Conservation (phyloP, 768 basidiomycete genomes). For the Candolleomyces eurysporus region DNA sequence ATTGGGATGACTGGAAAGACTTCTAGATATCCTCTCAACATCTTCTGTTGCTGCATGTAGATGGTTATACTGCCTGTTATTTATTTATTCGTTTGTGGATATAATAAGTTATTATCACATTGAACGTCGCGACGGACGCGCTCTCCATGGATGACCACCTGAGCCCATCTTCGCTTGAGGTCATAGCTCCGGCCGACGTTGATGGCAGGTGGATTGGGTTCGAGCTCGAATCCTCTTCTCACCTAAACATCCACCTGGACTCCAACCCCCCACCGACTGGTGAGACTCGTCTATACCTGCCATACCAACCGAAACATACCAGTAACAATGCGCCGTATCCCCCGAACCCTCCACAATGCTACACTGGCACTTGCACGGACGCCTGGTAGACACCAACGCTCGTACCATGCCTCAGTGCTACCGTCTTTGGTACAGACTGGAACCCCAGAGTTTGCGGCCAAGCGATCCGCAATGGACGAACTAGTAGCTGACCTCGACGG, state of each 20-base stretch:
- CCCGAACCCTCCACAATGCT: neutral
- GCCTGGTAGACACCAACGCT: conserved; percentile 17
- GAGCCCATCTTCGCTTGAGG: neutral
- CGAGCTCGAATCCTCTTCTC: too few species aligned
- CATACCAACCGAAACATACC: conserved; percentile 1
- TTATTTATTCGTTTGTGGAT: too few species aligned
- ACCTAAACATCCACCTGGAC: too few species aligned
- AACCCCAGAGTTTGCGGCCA: conserved; percentile 70
- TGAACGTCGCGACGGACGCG: neutral
- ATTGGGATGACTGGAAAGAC: conserved; percentile 83
- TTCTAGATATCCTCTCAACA: conserved; percentile 44
- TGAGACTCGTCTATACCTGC: neutral
- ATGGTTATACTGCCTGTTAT: too few species aligned
- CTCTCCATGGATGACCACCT: neutral
- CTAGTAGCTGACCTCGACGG: conserved; percentile 63
- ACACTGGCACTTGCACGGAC: conserved; percentile 12
- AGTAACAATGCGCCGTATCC: conserved; percentile 13
- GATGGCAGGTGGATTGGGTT: neutral
- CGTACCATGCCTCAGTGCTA: conserved; percentile 71
- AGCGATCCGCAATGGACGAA: conserved; percentile 65
- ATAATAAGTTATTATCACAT: too few species aligned
- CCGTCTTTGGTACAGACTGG: conserved; percentile 68
- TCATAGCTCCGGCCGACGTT: conserved; percentile 9
- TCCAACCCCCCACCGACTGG: too few species aligned
- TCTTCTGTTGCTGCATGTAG: too few species aligned